These are phyloP conservation scores for Seminavis robusta DNA, from an alignment of 108 stramenopile genomes.

Conservation along the genomic window DNA sequence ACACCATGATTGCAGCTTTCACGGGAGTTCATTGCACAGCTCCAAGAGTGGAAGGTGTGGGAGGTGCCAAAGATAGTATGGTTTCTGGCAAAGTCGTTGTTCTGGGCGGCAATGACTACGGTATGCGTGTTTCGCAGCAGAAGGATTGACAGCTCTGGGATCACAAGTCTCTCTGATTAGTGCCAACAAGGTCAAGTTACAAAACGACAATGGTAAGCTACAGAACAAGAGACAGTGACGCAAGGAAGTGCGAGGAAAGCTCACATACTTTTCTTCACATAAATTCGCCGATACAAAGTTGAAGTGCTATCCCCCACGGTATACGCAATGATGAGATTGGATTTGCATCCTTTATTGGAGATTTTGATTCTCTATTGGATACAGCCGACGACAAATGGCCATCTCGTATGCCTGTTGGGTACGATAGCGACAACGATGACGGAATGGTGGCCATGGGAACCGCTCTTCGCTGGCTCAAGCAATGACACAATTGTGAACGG, in stretches of 20 bases:
- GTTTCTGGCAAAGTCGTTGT: slow-evolving; percentile 47
- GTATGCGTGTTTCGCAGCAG: slow-evolving; percentile 65
- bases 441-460: not conserved
- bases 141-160: slow-evolving; percentile 63
- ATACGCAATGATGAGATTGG: slow-evolving; percentile 51
- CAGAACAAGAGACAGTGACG: not conserved
- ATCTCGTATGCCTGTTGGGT: too few species aligned
- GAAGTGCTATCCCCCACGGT: slow-evolving; percentile 46
- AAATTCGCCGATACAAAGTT: slow-evolving; percentile 14
- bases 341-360: slow-evolving; percentile 52
- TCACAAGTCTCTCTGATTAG: slow-evolving; percentile 56
- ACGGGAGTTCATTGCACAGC: too few species aligned
- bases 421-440: slow-evolving; percentile 17
- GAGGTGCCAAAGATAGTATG: slow-evolving; percentile 35
- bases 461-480: slow-evolving; percentile 37
- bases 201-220: not conserved
- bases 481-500: slow-evolving; percentile 39
- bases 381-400: slow-evolving; percentile 55
- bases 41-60: slow-evolving; percentile 46
- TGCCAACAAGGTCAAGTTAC: slow-evolving; percentile 10
- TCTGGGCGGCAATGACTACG: slow-evolving; percentile 65
- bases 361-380: slow-evolving; percentile 79
- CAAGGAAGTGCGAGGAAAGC: not conserved
- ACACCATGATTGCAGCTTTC: too few species aligned
- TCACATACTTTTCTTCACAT: not conserved